Percentiles rank a stretch among this genome's conserved stretches.
Conservation (phyloP, 2,329 filamentous ascomycete species). For the Neofusicoccum sp. region DNA sequence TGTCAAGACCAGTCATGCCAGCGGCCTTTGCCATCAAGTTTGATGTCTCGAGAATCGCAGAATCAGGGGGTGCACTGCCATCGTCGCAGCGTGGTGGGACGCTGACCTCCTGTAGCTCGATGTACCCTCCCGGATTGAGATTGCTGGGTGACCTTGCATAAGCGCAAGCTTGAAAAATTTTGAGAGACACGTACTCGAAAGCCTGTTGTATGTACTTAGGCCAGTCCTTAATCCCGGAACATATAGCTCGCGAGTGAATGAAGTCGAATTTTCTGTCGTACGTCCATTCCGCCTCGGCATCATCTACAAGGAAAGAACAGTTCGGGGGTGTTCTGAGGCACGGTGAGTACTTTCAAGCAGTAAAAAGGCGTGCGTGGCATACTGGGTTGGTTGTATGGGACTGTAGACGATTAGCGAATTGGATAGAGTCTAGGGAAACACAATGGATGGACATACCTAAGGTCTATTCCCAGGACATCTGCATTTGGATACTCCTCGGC, state of each 20-base stretch:
- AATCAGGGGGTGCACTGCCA: conserved; percentile 22
- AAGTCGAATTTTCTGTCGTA: conserved; percentile 56
- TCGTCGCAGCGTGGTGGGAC: conserved; percentile 25
- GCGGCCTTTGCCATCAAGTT: conserved; percentile 29
- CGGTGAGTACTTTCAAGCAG: neutral
- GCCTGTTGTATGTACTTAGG: conserved; percentile 46
- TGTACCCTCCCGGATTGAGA: conserved; percentile 49
- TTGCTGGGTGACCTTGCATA: conserved; percentile 22
- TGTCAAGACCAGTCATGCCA: conserved; percentile 36
- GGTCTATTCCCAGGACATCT: conserved; percentile 32
- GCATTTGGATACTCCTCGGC: conserved; percentile 35
- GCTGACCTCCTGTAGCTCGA: conserved; percentile 46
- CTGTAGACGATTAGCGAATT: neutral
- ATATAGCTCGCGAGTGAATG: conserved; percentile 54
- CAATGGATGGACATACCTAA: conserved; percentile 26
- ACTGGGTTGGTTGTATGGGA: neutral
- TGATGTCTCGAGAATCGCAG: conserved; percentile 30
- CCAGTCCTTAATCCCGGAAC: conserved; percentile 56
- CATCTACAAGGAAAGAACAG: conserved; percentile 36
- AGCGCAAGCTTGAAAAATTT: neutral
- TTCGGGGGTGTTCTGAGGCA: conserved; percentile 30
- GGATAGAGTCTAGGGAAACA: neutral
- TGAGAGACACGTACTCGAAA: conserved; percentile 13
- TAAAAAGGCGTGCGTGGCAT: neutral
- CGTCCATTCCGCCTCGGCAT: conserved; percentile 52